Evolutionary conservation across 1,284 basidiomycete genomes (phyloP).

Genomic region (Spongiforma sp.): DNA sequence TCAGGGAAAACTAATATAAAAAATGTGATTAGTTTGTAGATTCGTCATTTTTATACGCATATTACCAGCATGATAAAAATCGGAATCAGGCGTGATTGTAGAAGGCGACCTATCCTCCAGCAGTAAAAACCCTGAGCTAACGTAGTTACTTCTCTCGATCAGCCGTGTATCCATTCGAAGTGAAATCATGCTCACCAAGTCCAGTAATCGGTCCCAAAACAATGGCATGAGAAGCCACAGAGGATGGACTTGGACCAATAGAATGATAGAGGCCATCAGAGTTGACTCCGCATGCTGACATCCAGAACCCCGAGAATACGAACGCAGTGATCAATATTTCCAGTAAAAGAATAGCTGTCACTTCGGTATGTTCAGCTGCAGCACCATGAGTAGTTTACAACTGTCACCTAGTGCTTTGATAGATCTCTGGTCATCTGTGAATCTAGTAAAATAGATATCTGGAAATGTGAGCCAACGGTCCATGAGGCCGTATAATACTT

Average conservation of each 20-base stretch:
- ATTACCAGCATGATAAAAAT: conserved; percentile 14
- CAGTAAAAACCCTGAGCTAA: conserved; percentile 18
- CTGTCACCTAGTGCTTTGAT: conserved; percentile 12
- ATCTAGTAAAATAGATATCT: conserved; percentile 12
- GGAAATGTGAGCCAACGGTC: background rate
- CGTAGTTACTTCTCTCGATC: conserved; percentile 13
- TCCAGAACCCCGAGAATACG: conserved; percentile 21
- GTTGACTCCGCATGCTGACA: background rate
- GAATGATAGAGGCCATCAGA: no score
- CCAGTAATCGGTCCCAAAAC: conserved; percentile 12
- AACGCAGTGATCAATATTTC: conserved; percentile 20
- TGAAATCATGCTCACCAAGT: conserved; percentile 9
- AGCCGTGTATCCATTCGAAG: background rate
- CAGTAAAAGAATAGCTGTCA: conserved; percentile 18
- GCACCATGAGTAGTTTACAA: background rate
- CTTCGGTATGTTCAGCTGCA: conserved; percentile 6
- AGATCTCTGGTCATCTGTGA: conserved; percentile 4
- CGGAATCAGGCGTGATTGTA: background rate
- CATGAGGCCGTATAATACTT: background rate
- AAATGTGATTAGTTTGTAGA: background rate
- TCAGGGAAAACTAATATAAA: background rate
- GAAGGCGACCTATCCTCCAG: conserved; percentile 17
- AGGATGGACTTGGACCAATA: no score
- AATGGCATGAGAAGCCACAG: background rate
- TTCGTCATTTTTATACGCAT: no score